phyloP scores from a whole-genome alignment of 2,329 filamentous ascomycete species.

The Elsinoe arachidis region DNA sequence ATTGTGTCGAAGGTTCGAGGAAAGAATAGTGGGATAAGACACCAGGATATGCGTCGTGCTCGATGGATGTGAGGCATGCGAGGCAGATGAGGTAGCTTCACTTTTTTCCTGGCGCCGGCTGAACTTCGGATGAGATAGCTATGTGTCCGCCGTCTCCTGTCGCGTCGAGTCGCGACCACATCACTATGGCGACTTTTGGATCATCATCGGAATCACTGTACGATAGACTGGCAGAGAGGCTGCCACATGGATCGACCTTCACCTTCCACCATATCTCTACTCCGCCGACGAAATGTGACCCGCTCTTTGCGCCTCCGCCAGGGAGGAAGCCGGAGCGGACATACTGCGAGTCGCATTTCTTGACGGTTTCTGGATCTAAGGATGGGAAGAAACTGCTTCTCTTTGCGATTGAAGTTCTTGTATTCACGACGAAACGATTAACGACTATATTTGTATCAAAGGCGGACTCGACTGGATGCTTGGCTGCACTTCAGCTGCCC shows the following conservation, averaged over 20 bases:
- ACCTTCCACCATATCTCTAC: constrained; percentile 81
- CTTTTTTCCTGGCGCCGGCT: constrained; percentile 5
- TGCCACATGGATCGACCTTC: constrained; percentile 50
- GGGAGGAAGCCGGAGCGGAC: constrained; percentile 65
- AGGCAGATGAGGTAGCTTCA: not conserved
- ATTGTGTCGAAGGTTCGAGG: not conserved
- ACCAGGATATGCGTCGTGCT: not conserved
- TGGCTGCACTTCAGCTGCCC: constrained; percentile 54
- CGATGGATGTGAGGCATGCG: not conserved
- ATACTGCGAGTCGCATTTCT: constrained; percentile 77
- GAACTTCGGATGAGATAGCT: not conserved
- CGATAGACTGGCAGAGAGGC: constrained; percentile 42
- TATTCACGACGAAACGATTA: constrained; percentile 70
- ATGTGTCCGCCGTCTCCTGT: not conserved
- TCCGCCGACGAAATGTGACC: constrained; percentile 61
- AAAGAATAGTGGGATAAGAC: not conserved
- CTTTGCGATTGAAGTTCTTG: constrained; percentile 75
- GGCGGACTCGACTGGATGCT: constrained; percentile 88
- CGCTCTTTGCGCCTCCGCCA: constrained; percentile 73
- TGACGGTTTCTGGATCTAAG: constrained; percentile 47
- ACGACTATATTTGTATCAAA: constrained; percentile 94
- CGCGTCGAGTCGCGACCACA: not conserved
- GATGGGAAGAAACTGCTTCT: constrained; percentile 48
- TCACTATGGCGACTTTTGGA: constrained; percentile 7
- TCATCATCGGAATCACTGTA: constrained; percentile 21